These are phyloP conservation scores for Rhododendron simsii DNA, from an alignment of 148 eudicot species.

Conservation along the genomic window DNA sequence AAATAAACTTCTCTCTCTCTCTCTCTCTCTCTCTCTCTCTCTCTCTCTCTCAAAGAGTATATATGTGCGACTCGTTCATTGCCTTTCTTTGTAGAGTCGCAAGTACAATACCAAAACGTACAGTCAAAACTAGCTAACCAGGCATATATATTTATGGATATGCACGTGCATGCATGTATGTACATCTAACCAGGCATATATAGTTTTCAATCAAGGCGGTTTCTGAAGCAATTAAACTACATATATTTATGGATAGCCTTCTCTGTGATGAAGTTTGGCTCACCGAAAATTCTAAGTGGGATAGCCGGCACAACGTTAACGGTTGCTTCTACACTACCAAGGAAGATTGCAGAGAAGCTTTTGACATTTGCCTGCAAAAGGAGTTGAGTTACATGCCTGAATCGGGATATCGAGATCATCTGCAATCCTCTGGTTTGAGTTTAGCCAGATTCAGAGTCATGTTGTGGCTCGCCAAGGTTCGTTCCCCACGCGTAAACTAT, in stretches of 20 bases:
- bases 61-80: background rate
- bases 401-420: slow-evolving; percentile 8
- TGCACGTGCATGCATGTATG: background rate
- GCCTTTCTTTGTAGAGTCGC: background rate
- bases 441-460: slow-evolving; percentile 21
- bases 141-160: too few relatives aligned
- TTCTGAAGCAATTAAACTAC: background rate
- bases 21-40: too few relatives aligned
- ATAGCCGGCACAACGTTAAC: background rate
- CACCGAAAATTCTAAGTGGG: background rate
- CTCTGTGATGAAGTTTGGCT: slow-evolving; percentile 30
- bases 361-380: slow-evolving; percentile 16
- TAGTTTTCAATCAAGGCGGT: background rate
- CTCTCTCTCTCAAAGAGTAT: background rate
- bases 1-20: too few relatives aligned
- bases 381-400: slow-evolving; percentile 27
- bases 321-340: background rate
- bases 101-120: background rate
- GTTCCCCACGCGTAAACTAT: background rate
- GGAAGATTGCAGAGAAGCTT: slow-evolving; percentile 27
- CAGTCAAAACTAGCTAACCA: background rate
- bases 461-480: slow-evolving; percentile 39
- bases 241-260: slow-evolving; percentile 11
- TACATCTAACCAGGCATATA: background rate
- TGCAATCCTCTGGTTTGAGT: slow-evolving; percentile 9